These are phyloP conservation scores for Clavispora phyllophila DNA, from an alignment of 805 yeast genomes.

Conservation along the genomic window DNA sequence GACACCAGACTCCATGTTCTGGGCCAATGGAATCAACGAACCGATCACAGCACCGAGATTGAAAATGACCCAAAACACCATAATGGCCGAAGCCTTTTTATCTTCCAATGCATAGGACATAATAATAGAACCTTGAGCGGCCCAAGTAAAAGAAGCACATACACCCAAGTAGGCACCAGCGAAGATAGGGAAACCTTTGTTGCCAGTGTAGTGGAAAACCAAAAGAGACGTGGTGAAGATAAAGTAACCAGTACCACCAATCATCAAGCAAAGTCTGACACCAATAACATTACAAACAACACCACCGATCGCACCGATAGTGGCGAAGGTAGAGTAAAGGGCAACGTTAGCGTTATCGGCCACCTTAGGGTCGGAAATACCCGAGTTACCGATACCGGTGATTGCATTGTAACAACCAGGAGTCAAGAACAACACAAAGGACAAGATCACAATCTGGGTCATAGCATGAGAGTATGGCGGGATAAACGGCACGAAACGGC, in stretches of 20 bases:
- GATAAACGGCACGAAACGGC: constrained; percentile 17
- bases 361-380: constrained; percentile 31
- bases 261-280: constrained; percentile 36
- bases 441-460: constrained; percentile 41
- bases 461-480: constrained; percentile 36
- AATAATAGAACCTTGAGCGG: constrained; percentile 53
- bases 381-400: constrained; percentile 47
- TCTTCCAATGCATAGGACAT: constrained; percentile 54
- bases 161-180: constrained; percentile 56
- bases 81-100: constrained; percentile 48
- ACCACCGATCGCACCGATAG: constrained; percentile 56
- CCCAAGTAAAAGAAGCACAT: constrained; percentile 54
- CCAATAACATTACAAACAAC: constrained; percentile 49
- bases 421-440: constrained; percentile 45
- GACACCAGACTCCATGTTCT: constrained; percentile 38
- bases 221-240: constrained; percentile 50
- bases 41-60: constrained; percentile 62
- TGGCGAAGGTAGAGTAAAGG: constrained; percentile 49
- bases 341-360: constrained; percentile 50
- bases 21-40: constrained; percentile 50
- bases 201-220: constrained; percentile 41
- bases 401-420: constrained; percentile 52
- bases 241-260: constrained; percentile 55
- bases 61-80: constrained; percentile 57
- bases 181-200: constrained; percentile 48